phyloP scores from a whole-genome alignment of 2,329 filamentous ascomycete genomes.

The Leptographium wingfieldii region DNA sequence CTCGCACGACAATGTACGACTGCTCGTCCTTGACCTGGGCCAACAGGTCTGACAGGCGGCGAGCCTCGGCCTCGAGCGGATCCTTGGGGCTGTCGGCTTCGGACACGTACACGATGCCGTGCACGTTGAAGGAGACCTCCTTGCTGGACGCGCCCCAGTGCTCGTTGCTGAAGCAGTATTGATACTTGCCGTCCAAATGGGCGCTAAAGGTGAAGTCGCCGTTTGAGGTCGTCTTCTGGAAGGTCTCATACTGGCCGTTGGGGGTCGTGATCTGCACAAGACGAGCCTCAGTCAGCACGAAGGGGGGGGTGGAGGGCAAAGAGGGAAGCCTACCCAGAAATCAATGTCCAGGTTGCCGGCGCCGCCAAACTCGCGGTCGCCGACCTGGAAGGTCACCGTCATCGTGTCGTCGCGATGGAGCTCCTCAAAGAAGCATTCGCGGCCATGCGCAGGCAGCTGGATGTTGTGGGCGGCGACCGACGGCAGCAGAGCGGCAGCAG shows the following conservation, averaged over 20 bases:
- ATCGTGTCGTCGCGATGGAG: conserved; percentile 93
- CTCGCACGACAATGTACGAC: conserved; percentile 87
- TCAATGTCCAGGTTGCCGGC: conserved; percentile 93
- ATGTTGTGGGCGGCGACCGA: conserved; percentile 82
- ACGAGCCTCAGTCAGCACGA: neutral
- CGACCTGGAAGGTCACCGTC: conserved; percentile 97
- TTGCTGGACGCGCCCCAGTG: conserved; percentile 93
- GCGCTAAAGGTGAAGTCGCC: conserved; percentile 92
- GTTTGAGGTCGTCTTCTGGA: conserved; percentile 70
- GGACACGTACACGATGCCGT: conserved; percentile 93
- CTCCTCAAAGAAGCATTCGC: conserved; percentile 94
- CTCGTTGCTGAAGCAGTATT: conserved; percentile 99
- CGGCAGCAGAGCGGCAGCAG: conserved; percentile 43
- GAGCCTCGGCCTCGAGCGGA: conserved; percentile 84
- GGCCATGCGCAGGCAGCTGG: conserved; percentile 79
- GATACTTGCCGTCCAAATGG: conserved; percentile 71
- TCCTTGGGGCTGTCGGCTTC: conserved; percentile 75
- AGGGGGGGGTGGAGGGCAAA: neutral
- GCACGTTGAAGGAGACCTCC: conserved; percentile 98
- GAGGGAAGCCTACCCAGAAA: conserved; percentile 66
- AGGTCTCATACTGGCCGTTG: conserved; percentile 58
- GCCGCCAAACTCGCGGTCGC: conserved; percentile 88
- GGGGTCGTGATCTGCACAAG: conserved; percentile 62
- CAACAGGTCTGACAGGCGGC: conserved; percentile 70
- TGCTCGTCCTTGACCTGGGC: conserved; percentile 96